Evolutionary conservation across 2,329 filamentous ascomycete species (phyloP), one percentile per base, ranked within the genome.

Genomic region (Trichoderma hamatum): DNA sequence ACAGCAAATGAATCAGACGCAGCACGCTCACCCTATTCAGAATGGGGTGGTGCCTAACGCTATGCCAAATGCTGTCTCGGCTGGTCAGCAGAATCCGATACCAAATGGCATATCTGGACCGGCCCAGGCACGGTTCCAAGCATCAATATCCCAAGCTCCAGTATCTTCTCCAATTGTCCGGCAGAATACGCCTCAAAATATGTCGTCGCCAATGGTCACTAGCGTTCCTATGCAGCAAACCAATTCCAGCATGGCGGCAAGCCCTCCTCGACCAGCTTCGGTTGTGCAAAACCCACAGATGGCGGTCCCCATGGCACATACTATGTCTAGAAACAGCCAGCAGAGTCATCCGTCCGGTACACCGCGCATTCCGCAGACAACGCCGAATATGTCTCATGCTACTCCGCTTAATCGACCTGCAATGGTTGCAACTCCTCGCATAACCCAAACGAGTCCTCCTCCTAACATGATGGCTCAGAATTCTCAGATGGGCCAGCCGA

Each of bases 111-210:
- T 84, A 68, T 78, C 68, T 77, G 77, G 66, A 16, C 75, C 80
- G 6, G 36, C 63, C 3, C 84, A 84, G 70, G 78, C 82, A 36
- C 82, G 85, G 11, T 87, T 88, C 71, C 80, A 81, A 24, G 81
- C 83, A 60, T 86, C 89, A 72, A 85, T 88, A 9, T 86, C 88
- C 1, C 89, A 91, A 74, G 82, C 86, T 19, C 85, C 87, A 4
- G 89, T 88, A 1, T 89, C 89, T 10, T 93, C 92, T n/a, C 92
- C 92, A 0, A 82, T 89, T 69, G 79, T 86, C 26, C 84, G 87
- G 16, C 88, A 91, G 73, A 86, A 86, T 26, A 90, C 88, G 1
- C 89, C 89, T 14, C 87, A 89, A 68, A 87, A 86, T 68, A 86
- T 87, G 80, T 90, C 89, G 5, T 90, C 89, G 1, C 89, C 89